Base-by-base conservation (phyloP, 495 filamentous ascomycete species). In the Tuber umbilicatum region DNA sequence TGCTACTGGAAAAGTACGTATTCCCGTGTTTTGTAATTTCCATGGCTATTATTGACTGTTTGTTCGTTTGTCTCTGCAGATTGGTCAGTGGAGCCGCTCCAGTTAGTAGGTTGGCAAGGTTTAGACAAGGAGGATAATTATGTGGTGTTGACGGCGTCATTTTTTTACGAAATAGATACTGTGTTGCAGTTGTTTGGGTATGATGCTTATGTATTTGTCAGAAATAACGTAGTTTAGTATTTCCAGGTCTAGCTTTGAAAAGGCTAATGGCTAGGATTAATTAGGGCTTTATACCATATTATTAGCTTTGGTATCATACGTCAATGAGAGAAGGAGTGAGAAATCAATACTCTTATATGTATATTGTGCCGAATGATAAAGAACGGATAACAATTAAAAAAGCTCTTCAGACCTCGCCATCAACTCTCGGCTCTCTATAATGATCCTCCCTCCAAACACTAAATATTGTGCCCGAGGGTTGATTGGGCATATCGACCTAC, bases 1-100 rank as follows among this genome's bases (percentile, higher is more conserved):
- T 92, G 19, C 81, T 99, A 75, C 83, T 97, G 40, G 94, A 97
- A 84, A 99, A 99, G 93, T 92, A 85, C 75, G 87, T 83, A 19
- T 71, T 73, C 21, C 39, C 35, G 23, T 27, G 14, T 4, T 35
- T 14, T 55, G 19, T 27, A 16, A 19, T 70, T n/a, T 23, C 6
- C 45, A 37, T 39, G 31, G 21, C 39, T 41, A 68, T 17, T 39
- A 43, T 10, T 47, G 7, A 43, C 17, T 39, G 7, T 35, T n/a
- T 41, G 55, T 42, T 45, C 9, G 31, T 43, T 73, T 41, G 27
- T 42, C 50, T 31, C 50, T 16, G 17, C 74, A 79, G 77, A 42
- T 69, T 79, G 69, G 73, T 79, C 21, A 78, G 72, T 10, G 76
- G 76, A 19, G 43, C 76, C 5, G 77, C 77, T 35, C 55, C 55